phyloP scores from a whole-genome alignment of 768 basidiomycete genomes.

The Gymnopilus dilepis region DNA sequence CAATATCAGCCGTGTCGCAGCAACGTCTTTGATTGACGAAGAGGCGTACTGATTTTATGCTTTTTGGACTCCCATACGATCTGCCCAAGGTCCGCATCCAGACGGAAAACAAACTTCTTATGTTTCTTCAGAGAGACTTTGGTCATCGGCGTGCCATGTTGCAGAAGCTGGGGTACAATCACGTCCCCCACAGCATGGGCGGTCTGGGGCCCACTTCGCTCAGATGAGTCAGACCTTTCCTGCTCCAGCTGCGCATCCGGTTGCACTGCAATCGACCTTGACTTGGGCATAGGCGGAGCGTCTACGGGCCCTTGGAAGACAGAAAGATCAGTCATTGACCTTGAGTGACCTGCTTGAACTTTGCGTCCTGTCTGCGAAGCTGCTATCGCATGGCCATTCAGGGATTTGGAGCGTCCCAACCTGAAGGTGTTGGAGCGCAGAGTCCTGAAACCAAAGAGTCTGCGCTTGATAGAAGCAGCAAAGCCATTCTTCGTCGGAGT shows the following conservation, averaged over 20 bases:
- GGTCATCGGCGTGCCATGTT: constrained; percentile 74
- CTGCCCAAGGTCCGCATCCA: constrained; percentile 83
- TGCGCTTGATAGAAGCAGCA: constrained; percentile 25
- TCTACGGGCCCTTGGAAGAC: neutral
- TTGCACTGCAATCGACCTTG: constrained; percentile 4
- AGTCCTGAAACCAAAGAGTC: constrained; percentile 22
- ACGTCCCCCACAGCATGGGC: constrained; percentile 18
- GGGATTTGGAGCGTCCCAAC: constrained; percentile 31
- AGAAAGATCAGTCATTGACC: constrained; percentile 23
- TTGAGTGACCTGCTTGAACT: constrained; percentile 18
- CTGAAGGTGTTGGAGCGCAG: constrained; percentile 38
- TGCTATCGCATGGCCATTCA: constrained; percentile 14
- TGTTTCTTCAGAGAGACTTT: constrained; percentile 84
- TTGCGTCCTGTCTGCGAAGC: neutral
- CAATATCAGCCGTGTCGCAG: constrained; percentile 18
- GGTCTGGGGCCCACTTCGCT: neutral
- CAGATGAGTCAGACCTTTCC: constrained; percentile 2
- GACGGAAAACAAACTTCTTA: constrained; percentile 69
- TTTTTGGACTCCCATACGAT: constrained; percentile 81
- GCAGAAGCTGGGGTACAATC: constrained; percentile 58
- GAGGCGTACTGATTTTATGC: constrained; percentile 63
- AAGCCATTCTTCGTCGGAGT: constrained; percentile 3
- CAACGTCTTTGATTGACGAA: constrained; percentile 41
- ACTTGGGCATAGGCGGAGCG: neutral
- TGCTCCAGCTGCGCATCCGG: constrained; percentile 9